phyloP scores from a whole-genome alignment of 805 yeast genomes.

The Wickerhamiella domercqiae region DNA sequence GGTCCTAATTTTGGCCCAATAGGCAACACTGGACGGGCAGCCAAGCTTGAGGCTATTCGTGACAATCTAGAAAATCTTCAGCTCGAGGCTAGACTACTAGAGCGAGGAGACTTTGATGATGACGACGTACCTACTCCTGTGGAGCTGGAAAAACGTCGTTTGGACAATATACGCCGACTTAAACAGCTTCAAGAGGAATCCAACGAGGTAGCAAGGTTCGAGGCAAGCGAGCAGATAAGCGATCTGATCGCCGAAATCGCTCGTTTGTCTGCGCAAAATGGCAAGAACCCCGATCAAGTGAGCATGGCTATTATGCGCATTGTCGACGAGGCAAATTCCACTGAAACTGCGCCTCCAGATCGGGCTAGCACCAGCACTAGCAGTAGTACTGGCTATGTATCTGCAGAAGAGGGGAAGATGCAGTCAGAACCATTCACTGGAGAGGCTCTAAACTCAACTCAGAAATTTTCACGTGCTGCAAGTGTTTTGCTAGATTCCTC shows the following conservation, averaged over 20 bases:
- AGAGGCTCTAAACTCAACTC: no score
- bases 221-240: conserved; percentile 7
- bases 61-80: conserved; percentile 32
- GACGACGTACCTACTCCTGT: conserved; percentile 30
- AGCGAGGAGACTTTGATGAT: conserved; percentile 68
- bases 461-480: no score
- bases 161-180: conserved; percentile 49
- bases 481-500: no score
- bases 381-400: no score
- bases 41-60: conserved; percentile 21
- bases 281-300: background rate
- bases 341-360: no score
- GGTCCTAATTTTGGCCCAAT: background rate
- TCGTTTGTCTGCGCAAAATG: conserved; percentile 6
- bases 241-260: conserved; percentile 15
- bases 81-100: conserved; percentile 35
- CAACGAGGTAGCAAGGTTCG: conserved; percentile 40
- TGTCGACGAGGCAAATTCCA: background rate
- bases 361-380: no score
- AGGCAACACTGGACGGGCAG: background rate
- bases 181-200: conserved; percentile 52
- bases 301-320: background rate
- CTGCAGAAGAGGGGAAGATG: no score
- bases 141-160: conserved; percentile 8
- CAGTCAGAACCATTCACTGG: no score